These are phyloP conservation scores for Lotus japonicus DNA, from an alignment of 306 rosid genomes.

Conservation along the genomic window DNA sequence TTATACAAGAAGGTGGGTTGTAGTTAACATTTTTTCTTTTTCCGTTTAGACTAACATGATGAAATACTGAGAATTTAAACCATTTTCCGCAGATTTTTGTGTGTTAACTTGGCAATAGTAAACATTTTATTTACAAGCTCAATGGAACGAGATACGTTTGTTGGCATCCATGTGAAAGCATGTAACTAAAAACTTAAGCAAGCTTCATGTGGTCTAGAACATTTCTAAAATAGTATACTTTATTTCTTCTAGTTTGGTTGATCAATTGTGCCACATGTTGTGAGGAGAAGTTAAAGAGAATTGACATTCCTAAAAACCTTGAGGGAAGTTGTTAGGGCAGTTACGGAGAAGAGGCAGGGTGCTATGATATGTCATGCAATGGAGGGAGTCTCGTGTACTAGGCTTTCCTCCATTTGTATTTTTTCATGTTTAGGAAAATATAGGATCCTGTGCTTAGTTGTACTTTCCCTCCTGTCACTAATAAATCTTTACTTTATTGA, in stretches of 20 bases:
- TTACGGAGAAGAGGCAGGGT: too few species aligned
- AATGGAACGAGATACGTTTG: neutral
- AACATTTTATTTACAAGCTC: neutral
- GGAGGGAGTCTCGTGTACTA: neutral
- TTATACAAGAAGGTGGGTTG: conserved; percentile 68
- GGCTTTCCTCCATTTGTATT: neutral
- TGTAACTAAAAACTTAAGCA: neutral
- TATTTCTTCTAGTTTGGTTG: neutral
- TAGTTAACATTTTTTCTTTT: conserved; percentile 5
- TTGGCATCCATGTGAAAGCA: neutral
- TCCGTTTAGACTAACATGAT: neutral
- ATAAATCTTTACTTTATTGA: neutral
- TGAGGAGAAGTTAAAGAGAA: neutral
- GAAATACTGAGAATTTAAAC: neutral
- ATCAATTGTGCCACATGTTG: neutral
- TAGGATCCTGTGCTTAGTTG: neutral
- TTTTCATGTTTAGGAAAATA: conserved; percentile 2
- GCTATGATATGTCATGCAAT: neutral
- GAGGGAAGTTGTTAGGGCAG: too few species aligned
- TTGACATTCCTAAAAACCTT: too few species aligned
- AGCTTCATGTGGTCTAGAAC: neutral
- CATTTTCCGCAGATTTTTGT: neutral
- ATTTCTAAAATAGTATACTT: neutral
- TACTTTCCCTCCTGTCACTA: neutral
- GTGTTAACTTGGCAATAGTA: neutral